Evolutionary conservation across 805 yeast species (phyloP).

Genomic region (Priceomyces fermenticarens): DNA sequence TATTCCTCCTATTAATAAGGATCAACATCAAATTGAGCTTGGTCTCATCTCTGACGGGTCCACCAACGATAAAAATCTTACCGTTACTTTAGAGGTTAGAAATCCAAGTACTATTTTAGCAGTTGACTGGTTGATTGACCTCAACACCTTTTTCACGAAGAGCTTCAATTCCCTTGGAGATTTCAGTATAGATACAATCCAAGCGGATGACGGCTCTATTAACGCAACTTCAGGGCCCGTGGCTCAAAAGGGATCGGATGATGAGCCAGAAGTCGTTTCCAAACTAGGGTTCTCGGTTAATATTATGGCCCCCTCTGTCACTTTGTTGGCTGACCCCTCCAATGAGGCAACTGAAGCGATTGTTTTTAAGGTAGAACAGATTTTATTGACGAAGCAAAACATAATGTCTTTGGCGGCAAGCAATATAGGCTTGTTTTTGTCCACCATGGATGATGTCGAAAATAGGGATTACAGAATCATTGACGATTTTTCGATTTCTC

Average conservation of each 20-base stretch:
- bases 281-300: conserved; percentile 58
- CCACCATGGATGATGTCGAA: conserved; percentile 68
- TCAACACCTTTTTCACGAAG: conserved; percentile 60
- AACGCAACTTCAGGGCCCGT: conserved; percentile 8
- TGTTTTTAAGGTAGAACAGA: conserved; percentile 83
- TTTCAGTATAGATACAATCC: conserved; percentile 3
- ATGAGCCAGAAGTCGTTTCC: conserved; percentile 4
- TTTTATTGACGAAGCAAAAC: conserved; percentile 65
- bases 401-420: conserved; percentile 64
- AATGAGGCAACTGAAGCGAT: conserved; percentile 74
- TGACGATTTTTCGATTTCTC: conserved; percentile 83
- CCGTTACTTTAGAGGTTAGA: conserved; percentile 61
- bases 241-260: not conserved
- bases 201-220: not conserved
- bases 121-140: conserved; percentile 76
- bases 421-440: conserved; percentile 83
- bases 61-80: conserved; percentile 37
- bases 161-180: conserved; percentile 33
- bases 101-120: conserved; percentile 82
- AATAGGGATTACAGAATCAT: conserved; percentile 65
- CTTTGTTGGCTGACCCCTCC: conserved; percentile 77
- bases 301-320: conserved; percentile 71
- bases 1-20: conserved; percentile 65
- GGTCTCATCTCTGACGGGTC: conserved; percentile 44
- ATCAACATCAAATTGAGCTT: conserved; percentile 69